phyloP scores from a whole-genome alignment of 2,329 filamentous ascomycete species.

The Ramularia endophylla region DNA sequence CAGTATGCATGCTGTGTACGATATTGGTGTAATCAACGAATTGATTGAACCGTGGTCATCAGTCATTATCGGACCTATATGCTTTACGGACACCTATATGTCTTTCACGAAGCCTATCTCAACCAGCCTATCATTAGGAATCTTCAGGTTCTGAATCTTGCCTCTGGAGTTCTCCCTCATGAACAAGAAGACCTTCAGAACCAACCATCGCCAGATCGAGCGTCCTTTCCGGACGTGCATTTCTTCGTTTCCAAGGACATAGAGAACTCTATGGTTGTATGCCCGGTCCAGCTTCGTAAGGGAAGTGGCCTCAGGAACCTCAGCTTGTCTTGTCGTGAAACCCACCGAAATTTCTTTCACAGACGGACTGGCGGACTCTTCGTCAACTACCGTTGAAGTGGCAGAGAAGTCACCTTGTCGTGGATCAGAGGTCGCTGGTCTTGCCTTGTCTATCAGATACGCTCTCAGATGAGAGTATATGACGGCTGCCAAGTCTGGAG shows the following conservation, averaged over 20 bases:
- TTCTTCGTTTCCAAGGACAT: constrained; percentile 56
- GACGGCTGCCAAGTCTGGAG: constrained; percentile 54
- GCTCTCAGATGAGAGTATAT: constrained; percentile 51
- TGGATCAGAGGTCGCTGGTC: background rate
- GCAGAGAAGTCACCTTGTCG: background rate
- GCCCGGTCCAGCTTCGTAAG: constrained; percentile 40
- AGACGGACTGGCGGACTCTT: too few species aligned
- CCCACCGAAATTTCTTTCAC: too few species aligned
- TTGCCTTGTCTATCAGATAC: constrained; percentile 13
- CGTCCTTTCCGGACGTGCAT: constrained; percentile 46
- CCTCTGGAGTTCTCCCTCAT: constrained; percentile 60
- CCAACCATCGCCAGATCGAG: constrained; percentile 36
- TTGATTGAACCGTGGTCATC: too few species aligned
- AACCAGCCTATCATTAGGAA: constrained; percentile 56
- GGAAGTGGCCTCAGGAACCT: too few species aligned
- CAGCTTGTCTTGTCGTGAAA: too few species aligned
- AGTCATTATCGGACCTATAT: too few species aligned
- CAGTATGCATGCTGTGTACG: too few species aligned
- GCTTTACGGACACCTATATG: constrained; percentile 31
- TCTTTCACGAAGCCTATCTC: constrained; percentile 67
- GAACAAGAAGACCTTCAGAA: constrained; percentile 56
- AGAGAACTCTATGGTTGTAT: constrained; percentile 44
- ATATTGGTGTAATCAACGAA: too few species aligned
- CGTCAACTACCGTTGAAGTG: too few species aligned
- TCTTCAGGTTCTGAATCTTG: constrained; percentile 58